Evolutionary conservation across 1,139 yeast genomes (phyloP).

Genomic region (Hansenula lynferdii): DNA sequence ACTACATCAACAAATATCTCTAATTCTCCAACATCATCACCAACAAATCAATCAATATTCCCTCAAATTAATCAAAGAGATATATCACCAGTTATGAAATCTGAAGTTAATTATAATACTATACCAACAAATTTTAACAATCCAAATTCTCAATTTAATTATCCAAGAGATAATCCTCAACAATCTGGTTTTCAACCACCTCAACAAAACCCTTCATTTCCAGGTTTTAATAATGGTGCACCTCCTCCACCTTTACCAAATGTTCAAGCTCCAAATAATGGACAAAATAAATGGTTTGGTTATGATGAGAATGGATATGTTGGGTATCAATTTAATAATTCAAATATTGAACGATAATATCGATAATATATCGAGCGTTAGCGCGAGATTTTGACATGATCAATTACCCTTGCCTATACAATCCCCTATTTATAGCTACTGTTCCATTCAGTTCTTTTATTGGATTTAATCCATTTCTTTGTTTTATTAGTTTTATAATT

Average conservation of each 20-base stretch:
- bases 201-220: slow-evolving; percentile 1
- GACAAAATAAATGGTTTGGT: not conserved
- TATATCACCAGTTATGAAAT: not conserved
- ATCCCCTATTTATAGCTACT: no score
- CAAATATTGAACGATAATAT: not conserved
- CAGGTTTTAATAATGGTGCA: no score
- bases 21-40: no score
- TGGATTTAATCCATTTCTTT: no score
- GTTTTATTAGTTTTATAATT: no score
- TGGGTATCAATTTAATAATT: slow-evolving; percentile 3
- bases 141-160: no score
- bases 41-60: no score
- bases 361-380: no score
- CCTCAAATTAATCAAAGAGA: slow-evolving; percentile 3
- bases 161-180: no score
- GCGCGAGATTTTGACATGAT: not conserved
- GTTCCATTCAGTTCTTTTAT: no score
- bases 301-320: slow-evolving; percentile 2
- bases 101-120: no score
- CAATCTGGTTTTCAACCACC: slow-evolving; percentile 12
- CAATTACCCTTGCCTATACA: not conserved
- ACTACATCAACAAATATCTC: slow-evolving; percentile 3
- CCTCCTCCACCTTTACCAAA: not conserved
- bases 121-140: no score
- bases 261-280: not conserved